A percentile compares a stretch with the other conserved stretches of the same genome.
phyloP scores from a whole-genome alignment of 225 moss, liverwort and hornwort species.

The Pseudisothecium myosuroides region DNA sequence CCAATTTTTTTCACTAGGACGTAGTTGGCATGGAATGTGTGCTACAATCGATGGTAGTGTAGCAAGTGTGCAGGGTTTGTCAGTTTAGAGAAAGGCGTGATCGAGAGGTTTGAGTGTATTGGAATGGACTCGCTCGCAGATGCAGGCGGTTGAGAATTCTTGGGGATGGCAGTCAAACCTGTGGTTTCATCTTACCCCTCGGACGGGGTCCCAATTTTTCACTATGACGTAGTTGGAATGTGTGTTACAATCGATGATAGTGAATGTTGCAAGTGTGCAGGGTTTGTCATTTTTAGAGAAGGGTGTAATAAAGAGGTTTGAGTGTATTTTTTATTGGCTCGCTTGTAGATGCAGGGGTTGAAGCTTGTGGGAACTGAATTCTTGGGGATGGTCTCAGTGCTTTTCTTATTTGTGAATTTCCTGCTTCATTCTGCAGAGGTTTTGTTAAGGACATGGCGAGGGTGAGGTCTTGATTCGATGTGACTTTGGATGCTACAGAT shows the following conservation, averaged over 20 bases:
- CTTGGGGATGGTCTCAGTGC: neutral
- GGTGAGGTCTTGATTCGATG: neutral
- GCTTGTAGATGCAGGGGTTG: neutral
- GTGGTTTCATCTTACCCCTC: no score
- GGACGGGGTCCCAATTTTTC: neutral
- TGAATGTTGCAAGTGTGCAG: neutral
- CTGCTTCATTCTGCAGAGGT: neutral
- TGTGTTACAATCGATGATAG: neutral
- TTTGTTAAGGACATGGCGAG: neutral
- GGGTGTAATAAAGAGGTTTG: neutral
- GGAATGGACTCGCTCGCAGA: neutral
- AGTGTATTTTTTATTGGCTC: neutral
- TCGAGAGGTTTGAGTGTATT: neutral
- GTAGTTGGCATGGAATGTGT: neutral
- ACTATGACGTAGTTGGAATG: neutral
- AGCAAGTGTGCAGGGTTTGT: neutral
- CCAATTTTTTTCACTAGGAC: neutral
- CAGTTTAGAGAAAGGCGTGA: neutral
- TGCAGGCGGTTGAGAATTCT: neutral
- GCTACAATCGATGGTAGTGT: neutral
- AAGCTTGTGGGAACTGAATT: neutral
- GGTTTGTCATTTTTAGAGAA: neutral
- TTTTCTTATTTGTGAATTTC: neutral
- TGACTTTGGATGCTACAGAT: neutral
- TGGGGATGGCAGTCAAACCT: neutral